Conservation (phyloP, 164 flowering plant species). For the Sedum album region DNA sequence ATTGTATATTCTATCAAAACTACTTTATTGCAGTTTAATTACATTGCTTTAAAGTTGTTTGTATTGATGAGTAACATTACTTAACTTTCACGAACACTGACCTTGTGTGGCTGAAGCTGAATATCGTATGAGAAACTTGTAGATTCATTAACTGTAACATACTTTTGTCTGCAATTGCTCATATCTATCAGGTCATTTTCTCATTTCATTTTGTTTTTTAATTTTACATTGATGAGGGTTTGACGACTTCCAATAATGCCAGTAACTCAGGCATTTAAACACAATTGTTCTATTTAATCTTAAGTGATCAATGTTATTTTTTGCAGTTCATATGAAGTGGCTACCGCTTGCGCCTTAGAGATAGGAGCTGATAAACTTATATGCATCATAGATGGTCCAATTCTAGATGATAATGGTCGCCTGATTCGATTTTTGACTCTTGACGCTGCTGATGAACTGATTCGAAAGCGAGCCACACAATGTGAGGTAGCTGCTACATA, state of each 20-base stretch:
- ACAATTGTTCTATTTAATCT: background rate
- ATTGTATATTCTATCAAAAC: too few species aligned
- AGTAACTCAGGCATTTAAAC: background rate
- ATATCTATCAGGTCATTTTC: background rate
- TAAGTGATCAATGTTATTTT: background rate
- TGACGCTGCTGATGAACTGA: slow-evolving; percentile 79
- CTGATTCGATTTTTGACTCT: slow-evolving; percentile 76
- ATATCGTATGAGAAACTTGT: too few species aligned
- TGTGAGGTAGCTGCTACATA: slow-evolving; percentile 93
- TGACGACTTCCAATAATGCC: background rate
- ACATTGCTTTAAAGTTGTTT: too few species aligned
- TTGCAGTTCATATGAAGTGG: slow-evolving; percentile 95
- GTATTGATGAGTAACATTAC: too few species aligned
- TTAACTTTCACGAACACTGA: too few species aligned
- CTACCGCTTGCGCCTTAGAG: slow-evolving; percentile 94
- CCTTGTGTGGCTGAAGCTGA: too few species aligned
- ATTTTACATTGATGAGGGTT: background rate
- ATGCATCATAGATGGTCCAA: slow-evolving; percentile 87
- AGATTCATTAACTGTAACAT: too few species aligned
- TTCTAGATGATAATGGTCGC: slow-evolving; percentile 67
- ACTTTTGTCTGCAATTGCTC: too few species aligned
- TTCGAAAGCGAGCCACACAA: slow-evolving; percentile 76
- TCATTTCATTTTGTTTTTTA: too few species aligned
- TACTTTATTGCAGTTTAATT: too few species aligned
- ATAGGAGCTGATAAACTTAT: slow-evolving; percentile 94